These are phyloP conservation scores for Cornus suecica DNA, from an alignment of 148 eudicot species.

Conservation along the genomic window DNA sequence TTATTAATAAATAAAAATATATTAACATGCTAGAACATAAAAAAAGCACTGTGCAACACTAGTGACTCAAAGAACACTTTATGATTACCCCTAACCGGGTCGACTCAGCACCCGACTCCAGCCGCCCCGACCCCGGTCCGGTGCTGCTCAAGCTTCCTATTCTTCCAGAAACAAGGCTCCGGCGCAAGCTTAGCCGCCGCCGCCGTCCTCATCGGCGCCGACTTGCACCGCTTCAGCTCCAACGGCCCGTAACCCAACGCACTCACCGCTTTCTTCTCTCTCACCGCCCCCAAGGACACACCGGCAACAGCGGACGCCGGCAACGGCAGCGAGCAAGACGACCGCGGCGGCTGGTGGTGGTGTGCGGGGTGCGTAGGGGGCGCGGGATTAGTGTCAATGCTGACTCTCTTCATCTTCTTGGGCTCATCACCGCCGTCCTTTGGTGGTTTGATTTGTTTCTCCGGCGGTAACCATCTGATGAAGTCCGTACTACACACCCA, in stretches of 20 bases:
- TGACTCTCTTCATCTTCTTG: conserved; percentile 24
- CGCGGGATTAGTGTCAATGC: conserved; percentile 17
- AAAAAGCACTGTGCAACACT: conserved; percentile 8
- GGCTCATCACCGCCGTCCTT: conserved; percentile 24
- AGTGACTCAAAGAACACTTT: too few species aligned
- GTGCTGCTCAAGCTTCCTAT: conserved; percentile 70
- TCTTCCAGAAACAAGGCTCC: conserved; percentile 66
- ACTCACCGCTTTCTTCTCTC: conserved; percentile 60
- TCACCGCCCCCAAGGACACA: conserved; percentile 55
- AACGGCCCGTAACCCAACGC: conserved; percentile 83
- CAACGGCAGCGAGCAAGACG: conserved; percentile 73
- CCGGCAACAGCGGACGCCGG: conserved; percentile 6
- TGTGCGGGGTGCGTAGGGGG: not conserved
- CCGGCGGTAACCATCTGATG: conserved; percentile 48
- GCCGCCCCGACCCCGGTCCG: conserved; percentile 55
- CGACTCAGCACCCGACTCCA: conserved; percentile 62
- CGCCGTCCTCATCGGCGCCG: conserved; percentile 88
- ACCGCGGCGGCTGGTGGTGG: conserved; percentile 47
- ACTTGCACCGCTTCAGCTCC: conserved; percentile 78
- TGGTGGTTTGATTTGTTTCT: conserved; percentile 17
- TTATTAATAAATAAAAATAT: conserved; percentile 8
- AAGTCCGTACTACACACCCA: conserved; percentile 90
- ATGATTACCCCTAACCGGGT: not conserved
- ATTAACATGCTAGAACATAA: conserved; percentile 13
- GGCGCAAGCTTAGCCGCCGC: conserved; percentile 72